These are phyloP conservation scores for Piper longum DNA, from an alignment of 164 flowering plant species.

Conservation along the genomic window DNA sequence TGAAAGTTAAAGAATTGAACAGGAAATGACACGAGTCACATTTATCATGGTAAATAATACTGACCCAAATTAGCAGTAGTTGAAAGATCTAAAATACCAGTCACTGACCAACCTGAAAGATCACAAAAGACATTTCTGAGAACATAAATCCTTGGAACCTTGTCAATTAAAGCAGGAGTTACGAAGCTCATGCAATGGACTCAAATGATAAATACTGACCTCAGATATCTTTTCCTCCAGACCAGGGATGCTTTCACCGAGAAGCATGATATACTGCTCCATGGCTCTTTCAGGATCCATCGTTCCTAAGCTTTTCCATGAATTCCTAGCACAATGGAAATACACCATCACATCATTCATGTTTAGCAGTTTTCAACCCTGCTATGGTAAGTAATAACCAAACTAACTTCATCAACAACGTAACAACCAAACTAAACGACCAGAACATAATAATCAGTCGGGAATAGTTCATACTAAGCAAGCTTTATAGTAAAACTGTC, in stretches of 20 bases:
- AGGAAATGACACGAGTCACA: background rate
- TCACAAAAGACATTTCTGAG: background rate
- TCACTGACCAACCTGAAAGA: background rate
- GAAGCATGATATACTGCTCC: conserved; percentile 45
- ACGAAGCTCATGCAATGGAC: background rate
- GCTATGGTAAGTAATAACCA: conserved; percentile 54
- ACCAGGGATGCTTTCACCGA: conserved; percentile 34
- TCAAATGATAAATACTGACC: conserved; percentile 17
- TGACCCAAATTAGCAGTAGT: background rate
- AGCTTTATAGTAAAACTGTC: too few species aligned
- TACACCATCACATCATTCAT: conserved; percentile 61
- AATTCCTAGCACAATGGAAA: conserved; percentile 77
- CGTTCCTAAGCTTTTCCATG: conserved; percentile 52
- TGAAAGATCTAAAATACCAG: too few species aligned
- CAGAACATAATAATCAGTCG: conserved; percentile 16
- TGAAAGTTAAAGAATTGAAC: background rate
- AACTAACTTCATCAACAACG: too few species aligned
- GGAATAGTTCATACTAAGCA: conserved; percentile 6
- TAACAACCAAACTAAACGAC: too few species aligned
- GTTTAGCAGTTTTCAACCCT: conserved; percentile 62
- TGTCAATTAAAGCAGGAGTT: background rate
- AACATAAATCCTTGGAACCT: too few species aligned
- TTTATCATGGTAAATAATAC: background rate
- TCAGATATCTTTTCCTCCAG: conserved; percentile 21
- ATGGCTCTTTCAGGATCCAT: conserved; percentile 57